phyloP scores from a whole-genome alignment of 805 yeast species.

The Lipomyces sp. region DNA sequence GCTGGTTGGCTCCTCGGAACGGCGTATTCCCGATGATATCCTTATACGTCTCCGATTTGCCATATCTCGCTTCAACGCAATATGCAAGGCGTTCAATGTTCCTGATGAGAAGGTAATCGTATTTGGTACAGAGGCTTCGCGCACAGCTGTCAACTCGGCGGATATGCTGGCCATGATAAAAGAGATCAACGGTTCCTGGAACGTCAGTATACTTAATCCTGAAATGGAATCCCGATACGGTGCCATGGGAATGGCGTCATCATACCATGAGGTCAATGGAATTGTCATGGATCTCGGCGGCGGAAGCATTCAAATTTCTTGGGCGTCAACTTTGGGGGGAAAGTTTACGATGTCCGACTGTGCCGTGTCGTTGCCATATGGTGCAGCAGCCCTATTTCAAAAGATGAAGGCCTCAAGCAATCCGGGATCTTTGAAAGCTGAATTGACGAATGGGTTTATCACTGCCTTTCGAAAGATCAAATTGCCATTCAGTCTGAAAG shows the following conservation, averaged over 20 bases:
- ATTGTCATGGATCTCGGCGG: constrained; percentile 73
- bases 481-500: constrained; percentile 34
- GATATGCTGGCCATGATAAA: constrained; percentile 56
- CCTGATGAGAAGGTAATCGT: constrained; percentile 54
- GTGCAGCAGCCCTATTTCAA: constrained; percentile 65
- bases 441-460: constrained; percentile 51
- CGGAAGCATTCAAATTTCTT: constrained; percentile 64
- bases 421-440: constrained; percentile 34
- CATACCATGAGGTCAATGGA: constrained; percentile 64
- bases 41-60: constrained; percentile 60
- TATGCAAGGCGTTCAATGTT: constrained; percentile 74
- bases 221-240: constrained; percentile 67
- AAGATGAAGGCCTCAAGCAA: constrained; percentile 45
- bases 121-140: constrained; percentile 71
- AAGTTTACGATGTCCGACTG: constrained; percentile 51
- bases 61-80: constrained; percentile 62
- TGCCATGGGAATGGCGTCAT: constrained; percentile 70
- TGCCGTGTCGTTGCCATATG: constrained; percentile 64
- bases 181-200: constrained; percentile 59
- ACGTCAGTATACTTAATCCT: constrained; percentile 55
- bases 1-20: constrained; percentile 5
- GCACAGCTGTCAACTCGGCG: constrained; percentile 62
- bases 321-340: constrained; percentile 61
- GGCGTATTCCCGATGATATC: constrained; percentile 41
- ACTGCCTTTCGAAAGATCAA: constrained; percentile 28